phyloP scores from a whole-genome alignment of 805 yeast species.

The Cyberlindnera sargentensis region DNA sequence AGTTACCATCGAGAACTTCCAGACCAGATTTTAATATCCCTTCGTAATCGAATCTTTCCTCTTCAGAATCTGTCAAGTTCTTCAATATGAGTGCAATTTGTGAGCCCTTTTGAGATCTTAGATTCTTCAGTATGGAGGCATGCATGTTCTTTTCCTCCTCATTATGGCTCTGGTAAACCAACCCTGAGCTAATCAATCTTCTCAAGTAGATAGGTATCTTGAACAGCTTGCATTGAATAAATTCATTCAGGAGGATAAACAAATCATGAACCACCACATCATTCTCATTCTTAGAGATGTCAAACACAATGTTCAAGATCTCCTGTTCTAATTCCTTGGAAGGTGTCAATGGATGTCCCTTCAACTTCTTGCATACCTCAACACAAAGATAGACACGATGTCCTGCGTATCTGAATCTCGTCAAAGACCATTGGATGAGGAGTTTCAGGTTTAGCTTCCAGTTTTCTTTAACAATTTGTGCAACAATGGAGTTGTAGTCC shows the following conservation, averaged over 20 bases:
- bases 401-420: conserved; percentile 19
- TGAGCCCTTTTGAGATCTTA: conserved; percentile 47
- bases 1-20: conserved; percentile 27
- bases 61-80: conserved; percentile 32
- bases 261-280: conserved; percentile 29
- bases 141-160: conserved; percentile 46
- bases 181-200: conserved; percentile 78
- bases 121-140: conserved; percentile 46
- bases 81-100: conserved; percentile 51
- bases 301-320: conserved; percentile 29
- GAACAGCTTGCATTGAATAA: conserved; percentile 35
- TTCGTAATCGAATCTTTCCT: conserved; percentile 21
- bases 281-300: conserved; percentile 24
- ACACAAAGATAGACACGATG: conserved; percentile 11
- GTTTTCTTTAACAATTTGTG: conserved; percentile 19
- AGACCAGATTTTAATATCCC: conserved; percentile 25
- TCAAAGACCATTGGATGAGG: conserved; percentile 34
- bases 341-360: conserved; percentile 10
- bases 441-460: conserved; percentile 33
- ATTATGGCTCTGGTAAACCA: conserved; percentile 54
- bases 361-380: conserved; percentile 13
- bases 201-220: conserved; percentile 58
- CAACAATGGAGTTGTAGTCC: conserved; percentile 26
- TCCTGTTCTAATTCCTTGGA: conserved; percentile 30
- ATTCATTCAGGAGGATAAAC: conserved; percentile 38